Conservation (phyloP, 2,329 filamentous ascomycete genomes). For the Zymoseptoria pseudotritici region DNA sequence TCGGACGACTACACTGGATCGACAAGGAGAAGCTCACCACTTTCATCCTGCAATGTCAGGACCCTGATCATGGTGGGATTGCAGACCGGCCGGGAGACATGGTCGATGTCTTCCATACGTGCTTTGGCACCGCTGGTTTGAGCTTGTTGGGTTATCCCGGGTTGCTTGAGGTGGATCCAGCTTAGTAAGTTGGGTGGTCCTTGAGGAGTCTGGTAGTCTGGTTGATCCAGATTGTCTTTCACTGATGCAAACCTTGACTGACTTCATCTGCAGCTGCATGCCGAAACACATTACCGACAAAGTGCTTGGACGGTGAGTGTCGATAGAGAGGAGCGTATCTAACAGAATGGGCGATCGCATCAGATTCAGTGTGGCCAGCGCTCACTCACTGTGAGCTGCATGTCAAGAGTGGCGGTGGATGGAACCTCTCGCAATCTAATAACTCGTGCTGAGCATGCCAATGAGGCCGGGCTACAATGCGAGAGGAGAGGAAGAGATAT, state of each 20-base stretch:
- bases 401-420: not conserved
- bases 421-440: slow-evolving; percentile 62
- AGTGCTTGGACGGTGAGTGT: slow-evolving; percentile 38
- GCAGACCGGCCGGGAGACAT: slow-evolving; percentile 86
- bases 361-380: not conserved
- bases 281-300: slow-evolving; percentile 59
- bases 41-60: slow-evolving; percentile 87
- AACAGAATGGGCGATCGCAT: not conserved
- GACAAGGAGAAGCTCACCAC: slow-evolving; percentile 67
- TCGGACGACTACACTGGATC: slow-evolving; percentile 85
- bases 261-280: slow-evolving; percentile 27
- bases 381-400: not conserved
- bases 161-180: slow-evolving; percentile 73
- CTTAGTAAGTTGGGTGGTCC: slow-evolving; percentile 55
- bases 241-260: not conserved
- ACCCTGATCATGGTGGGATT: slow-evolving; percentile 74
- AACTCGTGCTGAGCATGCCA: slow-evolving; percentile 47
- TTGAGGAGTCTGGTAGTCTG: not conserved
- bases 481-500: slow-evolving; percentile 51
- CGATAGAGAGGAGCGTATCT: not conserved
- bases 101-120: slow-evolving; percentile 95
- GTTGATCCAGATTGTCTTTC: not conserved
- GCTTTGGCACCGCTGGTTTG: slow-evolving; percentile 80
- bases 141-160: slow-evolving; percentile 74
- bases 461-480: slow-evolving; percentile 63